Base-by-base conservation (phyloP, 495 filamentous ascomycete genomes). In the Penicillium argentinense region DNA sequence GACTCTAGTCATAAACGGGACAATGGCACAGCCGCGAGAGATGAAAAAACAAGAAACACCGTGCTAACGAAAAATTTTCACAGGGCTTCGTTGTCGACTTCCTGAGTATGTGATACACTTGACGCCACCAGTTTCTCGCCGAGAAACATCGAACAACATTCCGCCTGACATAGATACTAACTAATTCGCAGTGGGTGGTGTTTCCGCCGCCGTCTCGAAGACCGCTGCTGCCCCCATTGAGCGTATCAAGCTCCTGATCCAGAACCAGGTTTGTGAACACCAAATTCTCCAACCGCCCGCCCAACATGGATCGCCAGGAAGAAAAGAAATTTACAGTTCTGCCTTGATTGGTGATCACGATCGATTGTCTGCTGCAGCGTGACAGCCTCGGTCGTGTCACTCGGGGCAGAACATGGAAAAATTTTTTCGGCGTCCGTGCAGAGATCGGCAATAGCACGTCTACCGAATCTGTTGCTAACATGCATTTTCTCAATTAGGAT, bases 231-330 rank as follows among this genome's bases (percentile, higher is more conserved):
- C 93, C 78, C 93, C 93, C 76, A 98, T 98, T 65, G 93, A 98
- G 90, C 93, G 93, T 88, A 86, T 98, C 80, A 98, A 98, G 90
- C 93, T 98, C 68, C 88, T 98, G 64, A 95, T 98, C 82, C 93
- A 98, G 84, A 98, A 97, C 82, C 93, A 98, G 87, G 92, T 97
- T 69, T 51, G 63, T 67, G 34, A 51, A 27, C 24, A 17, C 39
- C 37, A 30, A 17, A 27, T 42, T 27, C 5, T 27, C 7, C 49
- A 23, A 16, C 18, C 23, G 37, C 2, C 18, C 14, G 21, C 25
- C 27, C 34, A 14, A 45, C 14, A 3, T 19, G 11, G 19, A 30
- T 9, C 28, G 40, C 11, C 17, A 43, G 14, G 49, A 21, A 18
- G 22, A 28, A 36, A 26, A 23, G 12, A 39, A 9, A 36, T 21